Evolutionary conservation across 2,329 filamentous ascomycete species (phyloP).

Genomic region (Alternaria tenuissima): DNA sequence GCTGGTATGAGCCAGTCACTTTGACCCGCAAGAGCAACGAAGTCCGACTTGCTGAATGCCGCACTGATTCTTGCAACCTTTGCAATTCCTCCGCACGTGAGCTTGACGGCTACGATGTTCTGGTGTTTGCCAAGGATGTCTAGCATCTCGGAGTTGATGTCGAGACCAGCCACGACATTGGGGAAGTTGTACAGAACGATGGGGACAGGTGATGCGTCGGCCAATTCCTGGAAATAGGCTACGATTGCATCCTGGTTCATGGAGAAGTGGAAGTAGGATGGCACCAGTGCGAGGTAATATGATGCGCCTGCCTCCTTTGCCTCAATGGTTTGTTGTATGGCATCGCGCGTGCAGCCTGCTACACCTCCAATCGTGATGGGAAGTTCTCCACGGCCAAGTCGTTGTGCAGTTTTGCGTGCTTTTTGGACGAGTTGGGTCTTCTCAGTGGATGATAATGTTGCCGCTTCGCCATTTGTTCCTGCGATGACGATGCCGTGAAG

Average conservation of each 20-base stretch:
- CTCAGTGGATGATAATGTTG: constrained; percentile 51
- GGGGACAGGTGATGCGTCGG: constrained; percentile 52
- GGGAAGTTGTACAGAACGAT: constrained; percentile 61
- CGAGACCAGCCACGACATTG: constrained; percentile 53
- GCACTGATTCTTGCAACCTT: constrained; percentile 54
- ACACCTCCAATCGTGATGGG: constrained; percentile 55
- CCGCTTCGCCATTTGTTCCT: constrained; percentile 58
- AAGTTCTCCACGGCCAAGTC: constrained; percentile 44
- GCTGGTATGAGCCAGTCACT: constrained; percentile 63
- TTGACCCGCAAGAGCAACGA: constrained; percentile 54
- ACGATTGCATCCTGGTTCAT: constrained; percentile 49
- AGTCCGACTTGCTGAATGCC: constrained; percentile 47
- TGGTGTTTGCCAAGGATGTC: constrained; percentile 46
- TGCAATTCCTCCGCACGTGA: constrained; percentile 51
- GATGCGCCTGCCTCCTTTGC: constrained; percentile 51
- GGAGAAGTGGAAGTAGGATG: constrained; percentile 53
- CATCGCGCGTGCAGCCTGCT: constrained; percentile 52
- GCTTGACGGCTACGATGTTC: constrained; percentile 52
- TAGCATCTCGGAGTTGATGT: constrained; percentile 55
- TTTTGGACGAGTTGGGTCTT: constrained; percentile 52
- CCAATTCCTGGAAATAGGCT: constrained; percentile 49
- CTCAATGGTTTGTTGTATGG: constrained; percentile 51
- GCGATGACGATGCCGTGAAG: constrained; percentile 60
- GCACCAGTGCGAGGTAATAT: constrained; percentile 51
- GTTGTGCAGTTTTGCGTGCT: constrained; percentile 50